Base-by-base conservation (phyloP, 164 flowering plant genomes). In the Cinnamomum micranthum region DNA sequence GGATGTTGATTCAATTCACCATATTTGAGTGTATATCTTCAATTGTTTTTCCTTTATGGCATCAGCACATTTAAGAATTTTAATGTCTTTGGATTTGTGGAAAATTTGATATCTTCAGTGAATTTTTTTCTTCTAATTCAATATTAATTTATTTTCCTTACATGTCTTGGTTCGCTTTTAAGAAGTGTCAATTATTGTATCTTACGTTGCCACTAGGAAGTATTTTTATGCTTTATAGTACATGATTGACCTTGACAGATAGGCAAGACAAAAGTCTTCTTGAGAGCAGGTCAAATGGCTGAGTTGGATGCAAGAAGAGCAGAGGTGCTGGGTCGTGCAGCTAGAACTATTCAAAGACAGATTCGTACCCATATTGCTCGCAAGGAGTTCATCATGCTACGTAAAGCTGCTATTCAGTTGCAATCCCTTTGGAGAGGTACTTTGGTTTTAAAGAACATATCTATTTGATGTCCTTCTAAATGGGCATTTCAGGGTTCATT, bases 211-310 rank as follows among this genome's bases (percentile, higher is more conserved):
- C 9, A 60, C 66, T 60, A 25, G 74, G 27, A 69, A 28, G 33
- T 24, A 24, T 64, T 6, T 24, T 60, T 4, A 25, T 24, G 24
- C 19, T 47, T 47, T 28, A 14, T 51, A 12, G 41, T 17, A 10
- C 50, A 6, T 66, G 63, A 24, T 55, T 47, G 71, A 63, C 22
- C 28, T 75, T 81, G 72, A 79, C 92, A 96, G 99, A 84, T 96
- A 69, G 99, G 99, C 23, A 96, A 92, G 83, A 86, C 96, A 70
- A 94, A 96, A 80, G 92, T 92, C 70, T 96, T 96, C 82, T 86
- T 96, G 27, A 87, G 99, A 81, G 99, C 97, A 77, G 99, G 99
- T 65, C 99, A 96, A 85, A 96, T 96, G 99, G 99, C 99, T 74
- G 98, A 91, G 78, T 81, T 96, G 80, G 99, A 96, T 86, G 91